Percentiles rank a stretch among this genome's conserved stretches.
Evolutionary conservation across 768 basidiomycete species (phyloP).

Genomic region (Chlorophyllum brunneum): DNA sequence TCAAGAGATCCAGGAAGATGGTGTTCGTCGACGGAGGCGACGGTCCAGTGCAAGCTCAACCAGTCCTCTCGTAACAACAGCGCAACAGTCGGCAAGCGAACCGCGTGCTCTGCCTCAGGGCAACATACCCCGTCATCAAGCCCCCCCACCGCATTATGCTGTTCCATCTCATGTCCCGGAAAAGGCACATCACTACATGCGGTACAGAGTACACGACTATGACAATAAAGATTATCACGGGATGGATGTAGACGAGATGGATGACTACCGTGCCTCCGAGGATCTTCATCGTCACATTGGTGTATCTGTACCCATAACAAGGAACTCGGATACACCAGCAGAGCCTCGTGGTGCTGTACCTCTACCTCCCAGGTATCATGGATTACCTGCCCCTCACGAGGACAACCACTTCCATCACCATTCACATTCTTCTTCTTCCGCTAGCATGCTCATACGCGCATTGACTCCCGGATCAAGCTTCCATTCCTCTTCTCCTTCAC

Average conservation of each 20-base stretch:
- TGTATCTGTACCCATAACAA: constrained; percentile 3
- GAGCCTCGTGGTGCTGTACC: constrained; percentile 3
- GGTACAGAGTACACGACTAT: constrained; percentile 10
- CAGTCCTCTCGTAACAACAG: background rate
- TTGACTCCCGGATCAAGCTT: constrained; percentile 18
- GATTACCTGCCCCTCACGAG: constrained; percentile 5
- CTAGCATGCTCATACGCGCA: constrained; percentile 5
- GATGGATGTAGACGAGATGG: constrained; percentile 21
- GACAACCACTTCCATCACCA: background rate
- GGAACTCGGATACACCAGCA: background rate
- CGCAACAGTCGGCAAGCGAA: constrained; percentile 2
- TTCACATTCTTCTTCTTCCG: constrained; percentile 7
- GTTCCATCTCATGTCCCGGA: constrained; percentile 3
- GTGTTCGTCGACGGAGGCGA: constrained; percentile 25
- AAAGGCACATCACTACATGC: background rate
- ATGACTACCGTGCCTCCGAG: constrained; percentile 18
- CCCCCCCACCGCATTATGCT: background rate
- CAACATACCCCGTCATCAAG: constrained; percentile 3
- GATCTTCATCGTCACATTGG: constrained; percentile 12
- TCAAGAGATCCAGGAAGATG: constrained; percentile 25
- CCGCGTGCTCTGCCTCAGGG: background rate
- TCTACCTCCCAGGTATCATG: constrained; percentile 4
- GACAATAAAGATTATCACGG: constrained; percentile 9
- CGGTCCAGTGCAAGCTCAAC: constrained; percentile 6
- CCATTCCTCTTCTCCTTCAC: constrained; percentile 17